A percentile compares a stretch with the other conserved stretches of the same genome.
Conservation (phyloP, 2,329 filamentous ascomycete genomes). For the Ceratocystis albifundus region DNA sequence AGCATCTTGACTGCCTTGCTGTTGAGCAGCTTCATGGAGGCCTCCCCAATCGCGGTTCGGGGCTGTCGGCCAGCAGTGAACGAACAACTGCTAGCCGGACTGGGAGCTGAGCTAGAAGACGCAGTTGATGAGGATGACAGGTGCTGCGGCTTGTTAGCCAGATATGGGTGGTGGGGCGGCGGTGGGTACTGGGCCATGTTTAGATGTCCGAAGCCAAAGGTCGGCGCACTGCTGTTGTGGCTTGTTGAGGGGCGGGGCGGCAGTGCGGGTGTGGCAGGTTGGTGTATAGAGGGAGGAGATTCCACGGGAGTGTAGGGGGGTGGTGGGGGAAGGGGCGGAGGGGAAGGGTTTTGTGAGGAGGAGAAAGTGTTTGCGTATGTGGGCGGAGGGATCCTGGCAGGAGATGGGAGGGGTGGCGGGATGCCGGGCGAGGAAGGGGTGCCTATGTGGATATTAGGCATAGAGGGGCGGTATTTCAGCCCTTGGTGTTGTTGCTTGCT, state of each 20-base stretch:
- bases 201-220: not conserved
- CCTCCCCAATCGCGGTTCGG: slow-evolving; percentile 2
- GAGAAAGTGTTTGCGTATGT: not conserved
- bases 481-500: not conserved
- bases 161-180: not conserved
- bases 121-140: not conserved
- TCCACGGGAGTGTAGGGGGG: not conserved
- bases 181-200: slow-evolving; percentile 6
- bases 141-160: not conserved
- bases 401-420: slow-evolving; percentile 4
- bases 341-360: not conserved
- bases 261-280: slow-evolving; percentile 1
- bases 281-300: not conserved
- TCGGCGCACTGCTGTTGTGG: not conserved
- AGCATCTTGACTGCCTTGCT: slow-evolving; percentile 25
- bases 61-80: slow-evolving; percentile 1
- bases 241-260: slow-evolving; percentile 15
- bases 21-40: slow-evolving; percentile 23
- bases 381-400: not conserved
- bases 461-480: slow-evolving; percentile 13
- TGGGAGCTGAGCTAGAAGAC: not conserved
- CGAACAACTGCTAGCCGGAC: not conserved
- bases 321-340: slow-evolving; percentile 2
- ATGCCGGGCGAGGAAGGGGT: not conserved
- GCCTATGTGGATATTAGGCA: slow-evolving; percentile 21